These are phyloP conservation scores for Claviceps arundinis DNA, from an alignment of 2,329 filamentous ascomycete genomes.

Conservation along the genomic window DNA sequence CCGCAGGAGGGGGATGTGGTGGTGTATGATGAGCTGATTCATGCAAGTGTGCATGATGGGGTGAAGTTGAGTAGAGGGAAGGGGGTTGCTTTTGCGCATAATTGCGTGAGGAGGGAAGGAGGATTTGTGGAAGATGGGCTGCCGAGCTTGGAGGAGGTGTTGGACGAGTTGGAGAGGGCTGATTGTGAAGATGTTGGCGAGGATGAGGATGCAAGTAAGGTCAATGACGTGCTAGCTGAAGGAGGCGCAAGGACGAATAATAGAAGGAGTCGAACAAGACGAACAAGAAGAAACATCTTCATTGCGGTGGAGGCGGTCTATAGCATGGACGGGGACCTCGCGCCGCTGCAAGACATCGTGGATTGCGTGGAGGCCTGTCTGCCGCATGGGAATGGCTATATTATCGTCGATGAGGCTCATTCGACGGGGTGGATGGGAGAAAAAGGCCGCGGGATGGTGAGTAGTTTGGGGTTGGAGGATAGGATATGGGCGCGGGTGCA, in stretches of 20 bases:
- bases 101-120: slow-evolving; percentile 23
- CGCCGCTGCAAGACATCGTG: slow-evolving; percentile 48
- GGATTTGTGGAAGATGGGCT: neutral
- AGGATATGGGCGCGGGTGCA: slow-evolving; percentile 45
- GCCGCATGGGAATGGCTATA: slow-evolving; percentile 42
- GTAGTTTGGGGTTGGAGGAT: slow-evolving; percentile 39
- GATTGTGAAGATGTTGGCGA: slow-evolving; percentile 17
- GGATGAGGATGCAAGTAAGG: slow-evolving; percentile 29
- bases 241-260: slow-evolving; percentile 9
- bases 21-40: slow-evolving; percentile 62
- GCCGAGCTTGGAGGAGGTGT: slow-evolving; percentile 15
- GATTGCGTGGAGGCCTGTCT: slow-evolving; percentile 41
- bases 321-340: slow-evolving; percentile 72
- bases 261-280: slow-evolving; percentile 12
- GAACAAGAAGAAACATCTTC: slow-evolving; percentile 43
- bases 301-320: slow-evolving; percentile 61
- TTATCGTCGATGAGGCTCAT: slow-evolving; percentile 58
- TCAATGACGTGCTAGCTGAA: neutral
- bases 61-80: slow-evolving; percentile 51
- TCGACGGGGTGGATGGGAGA: slow-evolving; percentile 47
- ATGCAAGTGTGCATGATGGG: slow-evolving; percentile 68
- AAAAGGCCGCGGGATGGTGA: slow-evolving; percentile 44
- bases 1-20: slow-evolving; percentile 49
- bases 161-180: slow-evolving; percentile 18
- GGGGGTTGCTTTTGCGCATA: slow-evolving; percentile 43